Conservation (phyloP, 306 rosid genomes). For the Cercis canadensis region DNA sequence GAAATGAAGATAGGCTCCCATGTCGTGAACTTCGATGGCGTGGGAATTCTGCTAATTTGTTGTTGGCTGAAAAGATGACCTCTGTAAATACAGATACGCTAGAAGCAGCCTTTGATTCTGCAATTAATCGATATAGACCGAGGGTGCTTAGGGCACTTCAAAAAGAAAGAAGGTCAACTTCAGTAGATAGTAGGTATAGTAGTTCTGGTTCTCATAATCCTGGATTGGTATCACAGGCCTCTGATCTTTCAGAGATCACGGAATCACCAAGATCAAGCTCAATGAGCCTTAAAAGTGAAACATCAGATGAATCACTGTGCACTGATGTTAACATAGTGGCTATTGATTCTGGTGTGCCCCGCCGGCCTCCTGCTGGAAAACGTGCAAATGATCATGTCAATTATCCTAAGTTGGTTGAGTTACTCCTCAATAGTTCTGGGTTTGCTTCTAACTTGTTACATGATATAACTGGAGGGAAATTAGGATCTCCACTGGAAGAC, state of each 20-base stretch:
- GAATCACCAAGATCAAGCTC: slow-evolving; percentile 71
- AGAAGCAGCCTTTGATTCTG: slow-evolving; percentile 68
- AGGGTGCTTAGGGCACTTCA: slow-evolving; percentile 62
- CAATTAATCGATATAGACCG: slow-evolving; percentile 69
- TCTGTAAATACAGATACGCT: slow-evolving; percentile 55
- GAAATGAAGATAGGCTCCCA: slow-evolving; percentile 98
- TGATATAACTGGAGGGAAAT: slow-evolving; percentile 83
- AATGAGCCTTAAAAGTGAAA: slow-evolving; percentile 49
- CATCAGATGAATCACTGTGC: slow-evolving; percentile 47
- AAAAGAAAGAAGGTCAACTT: slow-evolving; percentile 86
- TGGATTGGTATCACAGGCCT: slow-evolving; percentile 58
- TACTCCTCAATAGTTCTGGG: slow-evolving; percentile 77
- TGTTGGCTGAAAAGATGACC: slow-evolving; percentile 70
- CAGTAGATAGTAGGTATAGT: slow-evolving; percentile 73
- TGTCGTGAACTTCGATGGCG: slow-evolving; percentile 95
- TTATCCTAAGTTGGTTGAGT: slow-evolving; percentile 93
- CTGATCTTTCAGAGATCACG: slow-evolving; percentile 69
- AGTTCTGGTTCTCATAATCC: slow-evolving; percentile 53
- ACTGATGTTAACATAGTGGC: slow-evolving; percentile 77
- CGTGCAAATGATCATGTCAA: slow-evolving; percentile 88
- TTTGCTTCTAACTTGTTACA: slow-evolving; percentile 75
- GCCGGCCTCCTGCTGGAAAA: slow-evolving; percentile 95
- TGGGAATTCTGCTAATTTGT: slow-evolving; percentile 88
- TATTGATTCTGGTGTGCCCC: slow-evolving; percentile 96
- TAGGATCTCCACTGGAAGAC: slow-evolving; percentile 64